Evolutionary conservation across 1,139 yeast genomes (phyloP).

Genomic region (Kodamaea sp.): DNA sequence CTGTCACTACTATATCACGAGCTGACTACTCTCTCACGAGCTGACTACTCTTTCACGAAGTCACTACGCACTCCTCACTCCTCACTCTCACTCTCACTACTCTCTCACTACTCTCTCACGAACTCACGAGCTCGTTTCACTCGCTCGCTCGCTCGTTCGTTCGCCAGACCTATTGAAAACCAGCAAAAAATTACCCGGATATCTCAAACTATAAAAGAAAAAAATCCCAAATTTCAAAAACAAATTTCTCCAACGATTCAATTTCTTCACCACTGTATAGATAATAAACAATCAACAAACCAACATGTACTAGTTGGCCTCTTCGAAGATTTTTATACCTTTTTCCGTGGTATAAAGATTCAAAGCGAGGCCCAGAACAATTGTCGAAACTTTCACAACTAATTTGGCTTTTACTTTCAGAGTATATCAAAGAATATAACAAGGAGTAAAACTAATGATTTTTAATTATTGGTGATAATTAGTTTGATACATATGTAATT

Average conservation of each 20-base stretch:
- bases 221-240: neutral
- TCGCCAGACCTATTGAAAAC: too few relatives aligned
- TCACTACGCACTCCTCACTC: too few relatives aligned
- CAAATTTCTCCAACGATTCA: too few relatives aligned
- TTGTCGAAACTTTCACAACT: conserved; percentile 19
- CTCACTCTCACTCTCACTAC: too few relatives aligned
- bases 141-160: too few relatives aligned
- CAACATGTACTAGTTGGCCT: conserved; percentile 35
- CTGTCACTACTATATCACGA: too few relatives aligned
- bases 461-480: conserved; percentile 20
- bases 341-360: conserved; percentile 55
- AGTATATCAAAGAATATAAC: conserved; percentile 14
- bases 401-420: conserved; percentile 24
- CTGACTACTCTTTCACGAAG: too few relatives aligned
- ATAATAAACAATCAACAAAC: conserved; percentile 1
- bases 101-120: too few relatives aligned
- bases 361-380: conserved; percentile 66
- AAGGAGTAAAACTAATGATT: conserved; percentile 19
- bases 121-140: too few relatives aligned
- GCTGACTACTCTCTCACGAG: too few relatives aligned
- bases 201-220: neutral
- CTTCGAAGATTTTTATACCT: conserved; percentile 67
- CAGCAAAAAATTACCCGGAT: neutral
- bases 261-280: neutral
- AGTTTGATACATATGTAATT: conserved; percentile 24